Conservation (phyloP, 179 eudicot species). For the Camellia oleifera region DNA sequence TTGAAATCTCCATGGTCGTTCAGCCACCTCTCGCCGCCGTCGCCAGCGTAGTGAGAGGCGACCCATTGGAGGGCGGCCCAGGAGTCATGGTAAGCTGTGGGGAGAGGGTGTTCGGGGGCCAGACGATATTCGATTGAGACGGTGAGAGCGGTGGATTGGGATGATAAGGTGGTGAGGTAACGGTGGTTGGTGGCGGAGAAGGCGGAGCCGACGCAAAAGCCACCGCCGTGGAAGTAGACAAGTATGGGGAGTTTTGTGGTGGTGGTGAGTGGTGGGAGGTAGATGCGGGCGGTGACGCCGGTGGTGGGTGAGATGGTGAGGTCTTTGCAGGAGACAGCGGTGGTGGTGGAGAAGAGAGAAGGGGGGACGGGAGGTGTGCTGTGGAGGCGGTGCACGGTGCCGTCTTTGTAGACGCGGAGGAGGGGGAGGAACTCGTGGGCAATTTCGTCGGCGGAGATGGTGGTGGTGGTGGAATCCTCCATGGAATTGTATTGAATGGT, state of each 20-base stretch:
- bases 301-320: conserved; percentile 16
- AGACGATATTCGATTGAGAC: conserved; percentile 44
- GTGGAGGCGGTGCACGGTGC: conserved; percentile 9
- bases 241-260: conserved; percentile 29
- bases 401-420: conserved; percentile 11
- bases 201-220: conserved; percentile 44
- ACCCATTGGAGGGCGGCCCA: conserved; percentile 40
- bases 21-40: conserved; percentile 23
- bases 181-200: conserved; percentile 26
- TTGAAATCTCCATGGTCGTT: conserved; percentile 20
- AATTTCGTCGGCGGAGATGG: neutral
- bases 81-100: conserved; percentile 33
- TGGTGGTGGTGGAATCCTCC: neutral
- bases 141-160: conserved; percentile 22
- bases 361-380: conserved; percentile 16
- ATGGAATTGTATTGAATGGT: neutral
- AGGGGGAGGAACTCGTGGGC: neutral
- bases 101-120: conserved; percentile 34
- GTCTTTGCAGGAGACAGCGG: conserved; percentile 32
- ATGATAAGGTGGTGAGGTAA: conserved; percentile 23
- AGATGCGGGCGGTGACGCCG: conserved; percentile 29
- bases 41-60: conserved; percentile 16
- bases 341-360: neutral
- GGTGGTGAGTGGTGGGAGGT: conserved; percentile 28
- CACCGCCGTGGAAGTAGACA: conserved; percentile 31